These are phyloP conservation scores for Thielaviopsis euricoi DNA, from an alignment of 2,329 filamentous ascomycete genomes.

Conservation along the genomic window DNA sequence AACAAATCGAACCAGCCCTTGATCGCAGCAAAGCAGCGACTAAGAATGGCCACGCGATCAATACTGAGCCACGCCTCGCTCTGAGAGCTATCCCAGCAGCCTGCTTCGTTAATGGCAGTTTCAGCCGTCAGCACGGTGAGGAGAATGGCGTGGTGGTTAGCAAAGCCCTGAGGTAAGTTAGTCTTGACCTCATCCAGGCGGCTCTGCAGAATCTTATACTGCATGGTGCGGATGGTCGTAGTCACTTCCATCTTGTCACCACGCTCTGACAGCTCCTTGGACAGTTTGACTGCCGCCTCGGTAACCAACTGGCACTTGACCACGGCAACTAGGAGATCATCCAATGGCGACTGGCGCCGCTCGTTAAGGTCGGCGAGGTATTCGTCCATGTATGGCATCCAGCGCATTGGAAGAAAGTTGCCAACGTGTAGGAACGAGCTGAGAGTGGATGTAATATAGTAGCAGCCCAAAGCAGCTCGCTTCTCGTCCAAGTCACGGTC, in stretches of 20 bases:
- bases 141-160: slow-evolving; percentile 8
- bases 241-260: not conserved
- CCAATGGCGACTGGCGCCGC: slow-evolving; percentile 12
- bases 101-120: slow-evolving; percentile 7
- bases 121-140: slow-evolving; percentile 6
- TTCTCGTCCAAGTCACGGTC: slow-evolving; percentile 12
- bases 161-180: not conserved
- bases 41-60: slow-evolving; percentile 6
- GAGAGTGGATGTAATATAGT: slow-evolving; percentile 15
- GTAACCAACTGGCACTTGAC: slow-evolving; percentile 7
- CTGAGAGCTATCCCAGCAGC: slow-evolving; percentile 6
- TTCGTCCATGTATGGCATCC: slow-evolving; percentile 40
- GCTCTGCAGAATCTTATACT: slow-evolving; percentile 7
- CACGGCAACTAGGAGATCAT: slow-evolving; percentile 5
- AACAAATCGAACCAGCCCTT: slow-evolving; percentile 6
- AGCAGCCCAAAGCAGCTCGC: slow-evolving; percentile 10
- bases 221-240: slow-evolving; percentile 7
- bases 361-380: slow-evolving; percentile 26
- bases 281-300: slow-evolving; percentile 6
- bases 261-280: slow-evolving; percentile 4
- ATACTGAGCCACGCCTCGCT: slow-evolving; percentile 7
- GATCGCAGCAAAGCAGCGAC: slow-evolving; percentile 7
- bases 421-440: slow-evolving; percentile 15
- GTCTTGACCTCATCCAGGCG: slow-evolving; percentile 7
- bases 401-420: slow-evolving; percentile 27